Evolutionary conservation across 2,329 filamentous ascomycete species (phyloP).

Genomic region (Juglanconis juglandina): DNA sequence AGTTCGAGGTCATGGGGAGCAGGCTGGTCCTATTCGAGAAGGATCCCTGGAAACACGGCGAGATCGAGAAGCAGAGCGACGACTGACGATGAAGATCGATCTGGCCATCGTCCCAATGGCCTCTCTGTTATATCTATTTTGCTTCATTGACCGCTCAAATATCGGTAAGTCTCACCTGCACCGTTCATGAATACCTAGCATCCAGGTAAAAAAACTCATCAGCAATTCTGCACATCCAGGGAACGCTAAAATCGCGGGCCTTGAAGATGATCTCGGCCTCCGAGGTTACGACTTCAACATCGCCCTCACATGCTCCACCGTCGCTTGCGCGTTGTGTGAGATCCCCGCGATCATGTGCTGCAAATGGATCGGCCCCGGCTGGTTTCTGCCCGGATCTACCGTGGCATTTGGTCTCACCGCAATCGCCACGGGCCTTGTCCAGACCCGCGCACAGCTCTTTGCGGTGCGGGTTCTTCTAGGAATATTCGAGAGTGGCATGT

Average conservation of each 20-base stretch:
- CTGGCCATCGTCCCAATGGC: slow-evolving; percentile 60
- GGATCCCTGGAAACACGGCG: neutral
- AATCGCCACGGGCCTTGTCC: slow-evolving; percentile 56
- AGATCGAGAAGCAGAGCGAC: neutral
- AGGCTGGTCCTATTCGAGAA: neutral
- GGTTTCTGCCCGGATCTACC: slow-evolving; percentile 56
- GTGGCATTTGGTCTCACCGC: slow-evolving; percentile 56
- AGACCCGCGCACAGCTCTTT: slow-evolving; percentile 40
- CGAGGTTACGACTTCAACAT: slow-evolving; percentile 58
- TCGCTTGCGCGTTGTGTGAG: slow-evolving; percentile 61
- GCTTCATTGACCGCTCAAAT: slow-evolving; percentile 68
- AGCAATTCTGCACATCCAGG: slow-evolving; percentile 30
- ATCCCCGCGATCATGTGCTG: slow-evolving; percentile 59
- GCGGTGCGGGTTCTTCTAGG: slow-evolving; percentile 58
- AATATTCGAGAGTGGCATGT: slow-evolving; percentile 61
- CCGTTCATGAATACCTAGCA: no score
- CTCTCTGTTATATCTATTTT: slow-evolving; percentile 63
- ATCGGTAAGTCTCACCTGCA: slow-evolving; percentile 47
- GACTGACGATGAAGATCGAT: slow-evolving; percentile 53
- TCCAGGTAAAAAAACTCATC: neutral
- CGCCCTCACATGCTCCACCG: slow-evolving; percentile 58
- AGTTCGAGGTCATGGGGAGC: neutral
- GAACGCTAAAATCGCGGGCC: slow-evolving; percentile 54
- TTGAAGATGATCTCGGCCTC: slow-evolving; percentile 52
- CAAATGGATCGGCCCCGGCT: slow-evolving; percentile 61